phyloP scores from a whole-genome alignment of 495 filamentous ascomycete genomes.

The Daldinia bambusicola region DNA sequence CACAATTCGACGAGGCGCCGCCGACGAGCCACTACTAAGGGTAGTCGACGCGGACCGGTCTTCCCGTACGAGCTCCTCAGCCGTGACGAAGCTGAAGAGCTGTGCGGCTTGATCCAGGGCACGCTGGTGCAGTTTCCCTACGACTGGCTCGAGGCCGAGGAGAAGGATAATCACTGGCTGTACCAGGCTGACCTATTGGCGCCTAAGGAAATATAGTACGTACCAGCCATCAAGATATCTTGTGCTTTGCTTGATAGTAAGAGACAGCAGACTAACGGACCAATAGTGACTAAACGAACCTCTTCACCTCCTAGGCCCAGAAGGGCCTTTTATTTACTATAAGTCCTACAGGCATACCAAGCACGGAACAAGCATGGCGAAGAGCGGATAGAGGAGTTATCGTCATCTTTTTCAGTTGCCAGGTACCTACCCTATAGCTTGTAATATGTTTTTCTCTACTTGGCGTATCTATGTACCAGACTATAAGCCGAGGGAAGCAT shows the following conservation, averaged over 20 bases:
- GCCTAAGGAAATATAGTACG: constrained; percentile 97
- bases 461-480: constrained; percentile 25
- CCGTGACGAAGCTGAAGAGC: constrained; percentile 77
- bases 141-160: constrained; percentile 92
- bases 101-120: constrained; percentile 86
- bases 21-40: constrained; percentile 79
- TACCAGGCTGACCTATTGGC: constrained; percentile 96
- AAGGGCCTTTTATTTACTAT: constrained; percentile 1
- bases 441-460: neutral
- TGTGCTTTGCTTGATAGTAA: neutral
- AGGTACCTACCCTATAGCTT: constrained; percentile 21
- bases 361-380: neutral
- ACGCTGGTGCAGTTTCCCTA: constrained; percentile 92
- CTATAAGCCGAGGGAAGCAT: constrained; percentile 28
- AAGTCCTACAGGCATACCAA: constrained; percentile 1
- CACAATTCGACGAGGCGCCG: constrained; percentile 59
- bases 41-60: constrained; percentile 68
- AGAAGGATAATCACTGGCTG: constrained; percentile 93
- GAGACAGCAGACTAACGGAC: constrained; percentile 17
- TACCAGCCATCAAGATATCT: constrained; percentile 25
- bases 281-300: constrained; percentile 29
- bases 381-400: constrained; percentile 3
- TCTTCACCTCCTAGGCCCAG: neutral
- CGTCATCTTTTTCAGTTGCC: constrained; percentile 14
- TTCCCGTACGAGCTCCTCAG: constrained; percentile 82